These are phyloP conservation scores for Gracilariopsis chorda DNA, from an alignment of 23 red algal species.

Conservation along the genomic window DNA sequence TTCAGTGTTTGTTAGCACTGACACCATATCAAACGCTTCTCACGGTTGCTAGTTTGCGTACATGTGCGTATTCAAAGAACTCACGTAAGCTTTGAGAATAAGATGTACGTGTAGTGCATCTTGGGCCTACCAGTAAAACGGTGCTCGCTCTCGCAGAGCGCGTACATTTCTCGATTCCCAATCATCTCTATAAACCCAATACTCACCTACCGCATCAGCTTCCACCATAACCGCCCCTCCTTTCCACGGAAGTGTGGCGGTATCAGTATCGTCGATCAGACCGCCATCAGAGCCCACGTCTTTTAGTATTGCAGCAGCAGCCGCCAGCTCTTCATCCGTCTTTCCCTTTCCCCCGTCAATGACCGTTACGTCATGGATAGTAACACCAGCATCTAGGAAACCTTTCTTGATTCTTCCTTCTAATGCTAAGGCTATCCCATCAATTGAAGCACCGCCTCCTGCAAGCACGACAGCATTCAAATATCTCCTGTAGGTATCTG, in stretches of 20 bases:
- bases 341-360: conserved; percentile 68
- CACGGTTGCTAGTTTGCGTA: too few species aligned
- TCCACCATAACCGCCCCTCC: conserved; percentile 71
- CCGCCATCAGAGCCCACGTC: conserved; percentile 29
- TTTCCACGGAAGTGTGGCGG: conserved; percentile 70
- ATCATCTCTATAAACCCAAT: conserved; percentile 64
- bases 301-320: conserved; percentile 37
- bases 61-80: too few species aligned
- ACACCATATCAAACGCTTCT: too few species aligned
- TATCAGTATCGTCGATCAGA: conserved; percentile 60
- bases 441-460: conserved; percentile 47
- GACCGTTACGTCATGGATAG: conserved; percentile 43
- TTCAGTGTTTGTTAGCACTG: too few species aligned
- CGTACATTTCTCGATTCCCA: conserved; percentile 64
- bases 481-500: conserved; percentile 37
- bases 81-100: too few species aligned
- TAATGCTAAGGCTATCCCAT: conserved; percentile 50
- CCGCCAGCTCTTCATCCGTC: conserved; percentile 58
- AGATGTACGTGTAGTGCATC: too few species aligned
- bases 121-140: conserved; percentile 80
- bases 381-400: conserved; percentile 38
- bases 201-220: conserved; percentile 53
- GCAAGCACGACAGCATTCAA: conserved; percentile 54
- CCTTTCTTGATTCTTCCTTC: conserved; percentile 60
- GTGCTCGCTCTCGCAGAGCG: conserved; percentile 54